These are phyloP conservation scores for Candida tetrigidarum DNA, from an alignment of 1,139 yeast genomes.

Conservation along the genomic window DNA sequence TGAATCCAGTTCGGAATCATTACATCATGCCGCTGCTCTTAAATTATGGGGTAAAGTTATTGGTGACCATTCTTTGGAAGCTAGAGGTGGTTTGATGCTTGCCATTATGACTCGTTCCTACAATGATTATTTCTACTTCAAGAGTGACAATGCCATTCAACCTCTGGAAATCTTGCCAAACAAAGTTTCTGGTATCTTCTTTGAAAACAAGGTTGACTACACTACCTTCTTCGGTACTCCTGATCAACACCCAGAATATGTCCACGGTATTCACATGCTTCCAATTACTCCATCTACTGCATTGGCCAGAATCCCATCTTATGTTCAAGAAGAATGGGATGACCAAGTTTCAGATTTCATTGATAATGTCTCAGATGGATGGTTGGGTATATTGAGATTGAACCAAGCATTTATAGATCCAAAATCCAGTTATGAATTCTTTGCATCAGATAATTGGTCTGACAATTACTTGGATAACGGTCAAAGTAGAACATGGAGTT, in stretches of 20 bases:
- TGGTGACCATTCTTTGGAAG: conserved; percentile 75
- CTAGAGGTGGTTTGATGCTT: conserved; percentile 78
- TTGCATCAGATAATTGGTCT: conserved; percentile 42
- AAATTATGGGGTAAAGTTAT: conserved; percentile 77
- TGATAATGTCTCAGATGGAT: conserved; percentile 66
- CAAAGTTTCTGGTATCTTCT: conserved; percentile 76
- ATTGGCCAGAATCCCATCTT: conserved; percentile 67
- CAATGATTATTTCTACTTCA: conserved; percentile 63
- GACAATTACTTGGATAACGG: conserved; percentile 73
- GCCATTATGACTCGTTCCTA: conserved; percentile 65
- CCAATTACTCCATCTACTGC: conserved; percentile 86
- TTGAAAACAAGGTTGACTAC: conserved; percentile 89
- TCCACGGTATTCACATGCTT: conserved; percentile 95
- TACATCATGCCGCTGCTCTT: conserved; percentile 81
- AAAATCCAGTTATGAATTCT: conserved; percentile 64
- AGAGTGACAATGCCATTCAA: conserved; percentile 59
- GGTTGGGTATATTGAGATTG: conserved; percentile 84
- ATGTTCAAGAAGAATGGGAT: conserved; percentile 83
- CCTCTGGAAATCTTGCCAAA: conserved; percentile 62
- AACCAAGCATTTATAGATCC: conserved; percentile 84
- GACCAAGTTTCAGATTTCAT: conserved; percentile 54
- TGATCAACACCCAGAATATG: conserved; percentile 65
- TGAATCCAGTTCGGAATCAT: conserved; percentile 82
- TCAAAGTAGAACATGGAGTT: conserved; percentile 88
- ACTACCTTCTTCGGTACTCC: conserved; percentile 59